Evolutionary conservation across 2,329 filamentous ascomycete genomes (phyloP).

Genomic region (Fusarium incarnatum): DNA sequence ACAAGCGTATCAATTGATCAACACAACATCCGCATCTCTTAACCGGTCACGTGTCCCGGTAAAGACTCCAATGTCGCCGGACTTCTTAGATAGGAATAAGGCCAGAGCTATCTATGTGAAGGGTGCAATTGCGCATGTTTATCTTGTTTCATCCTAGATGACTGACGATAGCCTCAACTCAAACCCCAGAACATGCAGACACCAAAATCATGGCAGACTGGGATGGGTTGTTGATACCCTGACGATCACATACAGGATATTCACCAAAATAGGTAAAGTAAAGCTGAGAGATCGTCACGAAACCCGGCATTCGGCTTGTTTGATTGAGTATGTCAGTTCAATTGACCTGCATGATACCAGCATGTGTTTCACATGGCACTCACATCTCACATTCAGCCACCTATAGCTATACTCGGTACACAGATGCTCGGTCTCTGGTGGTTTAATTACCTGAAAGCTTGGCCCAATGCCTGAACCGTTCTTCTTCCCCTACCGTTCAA

Average conservation of each 20-base stretch:
- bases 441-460: constrained; percentile 25
- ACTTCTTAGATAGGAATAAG: constrained; percentile 35
- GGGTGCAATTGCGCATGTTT: constrained; percentile 8
- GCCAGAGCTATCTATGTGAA: not conserved
- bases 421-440: not conserved
- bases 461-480: constrained; percentile 11
- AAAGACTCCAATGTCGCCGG: constrained; percentile 15
- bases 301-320: constrained; percentile 18
- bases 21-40: not conserved
- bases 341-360: not conserved
- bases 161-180: constrained; percentile 6
- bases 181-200: not conserved
- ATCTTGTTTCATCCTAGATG: constrained; percentile 4
- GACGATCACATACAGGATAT: constrained; percentile 34
- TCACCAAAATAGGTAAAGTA: constrained; percentile 29
- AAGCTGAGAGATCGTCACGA: not conserved
- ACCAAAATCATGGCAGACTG: not conserved
- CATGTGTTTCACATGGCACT: not conserved
- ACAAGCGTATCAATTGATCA: constrained; percentile 12
- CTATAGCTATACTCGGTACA: not conserved
- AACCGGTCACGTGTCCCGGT: constrained; percentile 24
- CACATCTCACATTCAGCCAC: not conserved
- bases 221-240: constrained; percentile 22
- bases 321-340: not conserved
- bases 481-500: not conserved